These are phyloP conservation scores for Peterozyma toletana DNA, from an alignment of 805 yeast genomes.

Conservation along the genomic window DNA sequence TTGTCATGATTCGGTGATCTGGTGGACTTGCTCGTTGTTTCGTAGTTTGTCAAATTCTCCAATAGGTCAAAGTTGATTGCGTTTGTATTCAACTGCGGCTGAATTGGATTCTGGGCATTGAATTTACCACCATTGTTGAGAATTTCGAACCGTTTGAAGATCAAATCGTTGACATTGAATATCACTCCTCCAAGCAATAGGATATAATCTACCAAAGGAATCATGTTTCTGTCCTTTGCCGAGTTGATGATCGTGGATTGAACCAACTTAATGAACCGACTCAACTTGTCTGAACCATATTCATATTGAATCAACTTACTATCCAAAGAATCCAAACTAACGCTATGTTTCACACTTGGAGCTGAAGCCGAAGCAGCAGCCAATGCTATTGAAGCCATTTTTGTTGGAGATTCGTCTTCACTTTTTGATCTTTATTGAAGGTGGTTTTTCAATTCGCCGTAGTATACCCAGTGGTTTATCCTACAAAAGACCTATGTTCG, in stretches of 20 bases:
- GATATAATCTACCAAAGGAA: slow-evolving; percentile 27
- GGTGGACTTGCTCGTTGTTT: slow-evolving; percentile 16
- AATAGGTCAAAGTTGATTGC: slow-evolving; percentile 24
- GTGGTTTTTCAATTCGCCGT: background rate
- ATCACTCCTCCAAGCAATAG: slow-evolving; percentile 30
- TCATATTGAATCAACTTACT: slow-evolving; percentile 53
- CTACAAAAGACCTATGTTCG: no score
- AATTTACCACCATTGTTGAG: slow-evolving; percentile 30
- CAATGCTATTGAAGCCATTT: slow-evolving; percentile 14
- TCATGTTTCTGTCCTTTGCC: slow-evolving; percentile 13
- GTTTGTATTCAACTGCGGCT: slow-evolving; percentile 28
- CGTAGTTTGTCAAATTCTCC: slow-evolving; percentile 25
- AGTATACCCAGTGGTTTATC: no score
- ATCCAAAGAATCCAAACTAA: slow-evolving; percentile 40
- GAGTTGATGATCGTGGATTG: slow-evolving; percentile 14
- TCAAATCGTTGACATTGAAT: slow-evolving; percentile 30
- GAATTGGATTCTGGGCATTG: slow-evolving; percentile 33
- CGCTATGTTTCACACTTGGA: slow-evolving; percentile 22
- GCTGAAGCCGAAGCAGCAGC: slow-evolving; percentile 28
- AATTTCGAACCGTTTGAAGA: slow-evolving; percentile 30
- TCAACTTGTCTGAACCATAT: slow-evolving; percentile 42
- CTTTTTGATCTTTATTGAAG: background rate
- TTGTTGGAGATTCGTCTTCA: background rate
- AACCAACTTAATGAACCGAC: slow-evolving; percentile 27
- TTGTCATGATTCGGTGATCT: slow-evolving; percentile 20